Percentiles rank a stretch among this genome's conserved stretches.
phyloP scores from a whole-genome alignment of 768 basidiomycete species.

The Rhodotorula paludigena region DNA sequence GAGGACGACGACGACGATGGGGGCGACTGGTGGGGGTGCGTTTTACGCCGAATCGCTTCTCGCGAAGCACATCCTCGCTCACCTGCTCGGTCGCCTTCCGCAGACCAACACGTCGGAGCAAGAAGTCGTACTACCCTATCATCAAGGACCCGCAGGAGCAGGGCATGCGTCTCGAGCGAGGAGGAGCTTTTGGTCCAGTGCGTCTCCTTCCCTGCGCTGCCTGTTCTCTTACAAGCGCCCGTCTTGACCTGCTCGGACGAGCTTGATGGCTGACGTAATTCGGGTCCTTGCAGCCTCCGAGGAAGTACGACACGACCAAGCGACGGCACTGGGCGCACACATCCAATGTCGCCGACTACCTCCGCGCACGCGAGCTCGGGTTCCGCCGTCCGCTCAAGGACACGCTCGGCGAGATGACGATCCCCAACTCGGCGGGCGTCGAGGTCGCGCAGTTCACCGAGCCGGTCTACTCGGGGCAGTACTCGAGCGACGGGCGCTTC shows the following conservation, averaged over 20 bases:
- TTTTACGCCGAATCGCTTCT: neutral
- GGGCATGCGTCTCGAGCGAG: conserved; percentile 62
- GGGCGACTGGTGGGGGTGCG: conserved; percentile 12
- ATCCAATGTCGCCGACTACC: neutral
- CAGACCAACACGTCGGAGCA: neutral
- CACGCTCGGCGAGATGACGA: conserved; percentile 45
- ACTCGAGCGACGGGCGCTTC: conserved; percentile 65
- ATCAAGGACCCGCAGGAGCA: conserved; percentile 39
- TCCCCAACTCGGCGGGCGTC: conserved; percentile 75
- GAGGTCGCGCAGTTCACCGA: conserved; percentile 62
- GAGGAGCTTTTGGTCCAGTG: conserved; percentile 61
- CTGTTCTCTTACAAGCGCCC: no score
- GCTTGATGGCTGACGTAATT: neutral
- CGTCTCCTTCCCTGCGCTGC: no score
- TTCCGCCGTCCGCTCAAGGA: neutral
- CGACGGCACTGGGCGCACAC: neutral
- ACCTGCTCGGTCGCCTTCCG: neutral
- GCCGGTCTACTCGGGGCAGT: conserved; percentile 73
- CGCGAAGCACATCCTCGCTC: no score
- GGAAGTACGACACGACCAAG: conserved; percentile 5
- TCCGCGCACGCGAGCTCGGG: conserved; percentile 24
- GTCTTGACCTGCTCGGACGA: no score
- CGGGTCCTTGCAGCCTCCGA: neutral
- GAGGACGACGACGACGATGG: conserved; percentile 17
- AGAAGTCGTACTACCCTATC: conserved; percentile 31